A percentile compares a stretch with the other conserved stretches of the same genome.
Conservation (phyloP, 1,284 basidiomycete species). For the Cryptococcus maquisensis region DNA sequence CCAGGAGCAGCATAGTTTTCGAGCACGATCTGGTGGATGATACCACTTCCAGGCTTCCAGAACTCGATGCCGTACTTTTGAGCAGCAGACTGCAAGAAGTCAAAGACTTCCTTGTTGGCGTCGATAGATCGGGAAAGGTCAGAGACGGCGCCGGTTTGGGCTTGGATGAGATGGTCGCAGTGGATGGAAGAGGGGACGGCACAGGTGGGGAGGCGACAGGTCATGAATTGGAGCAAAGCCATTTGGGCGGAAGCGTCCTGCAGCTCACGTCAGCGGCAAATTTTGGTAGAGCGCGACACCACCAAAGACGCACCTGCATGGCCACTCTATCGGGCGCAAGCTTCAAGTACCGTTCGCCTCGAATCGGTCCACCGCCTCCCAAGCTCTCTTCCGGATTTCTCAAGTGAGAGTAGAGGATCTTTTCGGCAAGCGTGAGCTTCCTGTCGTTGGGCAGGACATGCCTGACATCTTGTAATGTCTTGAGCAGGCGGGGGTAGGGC, state of each 20-base stretch:
- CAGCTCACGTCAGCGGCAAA: slow-evolving; percentile 1
- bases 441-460: slow-evolving; percentile 59
- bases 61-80: slow-evolving; percentile 65
- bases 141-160: slow-evolving; percentile 49
- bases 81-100: slow-evolving; percentile 92
- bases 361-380: slow-evolving; percentile 60
- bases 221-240: slow-evolving; percentile 97
- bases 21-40: slow-evolving; percentile 94
- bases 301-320: slow-evolving; percentile 65
- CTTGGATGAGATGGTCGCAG: slow-evolving; percentile 96
- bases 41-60: slow-evolving; percentile 99
- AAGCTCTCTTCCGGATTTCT: slow-evolving; percentile 70
- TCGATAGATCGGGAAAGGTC: slow-evolving; percentile 62
- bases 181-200: slow-evolving; percentile 86
- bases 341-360: slow-evolving; percentile 88
- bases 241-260: slow-evolving; percentile 91
- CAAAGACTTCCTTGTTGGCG: slow-evolving; percentile 94
- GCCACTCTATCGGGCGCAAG: slow-evolving; percentile 89
- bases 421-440: slow-evolving; percentile 85
- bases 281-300: neutral
- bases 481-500: slow-evolving; percentile 73
- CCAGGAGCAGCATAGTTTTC: slow-evolving; percentile 99
- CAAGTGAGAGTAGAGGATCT: slow-evolving; percentile 95
- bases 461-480: slow-evolving; percentile 71
- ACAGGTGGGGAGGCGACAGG: slow-evolving; percentile 78